Conservation (phyloP, 495 filamentous ascomycete species). For the Cercophora newfieldiana region DNA sequence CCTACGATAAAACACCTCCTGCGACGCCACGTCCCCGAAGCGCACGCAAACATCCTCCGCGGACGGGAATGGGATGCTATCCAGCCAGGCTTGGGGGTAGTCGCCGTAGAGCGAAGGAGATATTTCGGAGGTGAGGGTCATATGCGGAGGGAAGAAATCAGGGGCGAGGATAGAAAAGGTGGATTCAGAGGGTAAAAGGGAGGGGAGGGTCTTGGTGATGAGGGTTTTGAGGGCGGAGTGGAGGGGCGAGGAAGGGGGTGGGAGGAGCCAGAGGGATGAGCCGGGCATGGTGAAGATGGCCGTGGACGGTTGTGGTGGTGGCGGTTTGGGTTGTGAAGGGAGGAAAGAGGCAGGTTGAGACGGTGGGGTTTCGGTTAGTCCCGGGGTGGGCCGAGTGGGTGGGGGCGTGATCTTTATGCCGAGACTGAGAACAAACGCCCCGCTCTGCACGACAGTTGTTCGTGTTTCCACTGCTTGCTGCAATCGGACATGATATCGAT, state of each 20-base stretch:
- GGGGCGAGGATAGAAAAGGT: constrained; percentile 17
- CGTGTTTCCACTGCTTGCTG: too few relatives aligned
- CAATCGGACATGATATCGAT: too few relatives aligned
- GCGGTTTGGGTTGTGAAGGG: not conserved
- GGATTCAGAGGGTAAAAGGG: constrained; percentile 26
- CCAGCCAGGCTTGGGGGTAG: constrained; percentile 31
- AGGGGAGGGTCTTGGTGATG: constrained; percentile 27
- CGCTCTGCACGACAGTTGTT: too few relatives aligned
- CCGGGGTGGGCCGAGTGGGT: too few relatives aligned
- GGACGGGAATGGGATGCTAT: constrained; percentile 19
- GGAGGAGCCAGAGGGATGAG: constrained; percentile 36
- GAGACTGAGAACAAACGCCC: too few relatives aligned
- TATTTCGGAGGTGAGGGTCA: constrained; percentile 35
- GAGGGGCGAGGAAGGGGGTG: constrained; percentile 29
- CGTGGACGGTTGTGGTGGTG: too few relatives aligned
- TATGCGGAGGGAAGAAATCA: constrained; percentile 31
- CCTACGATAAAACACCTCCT: constrained; percentile 32
- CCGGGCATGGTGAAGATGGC: constrained; percentile 14
- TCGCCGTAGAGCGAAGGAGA: constrained; percentile 19
- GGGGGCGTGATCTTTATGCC: too few relatives aligned
- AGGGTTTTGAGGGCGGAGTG: constrained; percentile 23
- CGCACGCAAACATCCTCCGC: constrained; percentile 17
- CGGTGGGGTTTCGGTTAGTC: not conserved
- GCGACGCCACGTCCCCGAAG: constrained; percentile 23
- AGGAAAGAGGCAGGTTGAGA: not conserved